A percentile compares a stretch with the other conserved stretches of the same genome.
These are phyloP conservation scores for Gaillardinia entomophila DNA, from an alignment of 805 yeast species.

Conservation along the genomic window DNA sequence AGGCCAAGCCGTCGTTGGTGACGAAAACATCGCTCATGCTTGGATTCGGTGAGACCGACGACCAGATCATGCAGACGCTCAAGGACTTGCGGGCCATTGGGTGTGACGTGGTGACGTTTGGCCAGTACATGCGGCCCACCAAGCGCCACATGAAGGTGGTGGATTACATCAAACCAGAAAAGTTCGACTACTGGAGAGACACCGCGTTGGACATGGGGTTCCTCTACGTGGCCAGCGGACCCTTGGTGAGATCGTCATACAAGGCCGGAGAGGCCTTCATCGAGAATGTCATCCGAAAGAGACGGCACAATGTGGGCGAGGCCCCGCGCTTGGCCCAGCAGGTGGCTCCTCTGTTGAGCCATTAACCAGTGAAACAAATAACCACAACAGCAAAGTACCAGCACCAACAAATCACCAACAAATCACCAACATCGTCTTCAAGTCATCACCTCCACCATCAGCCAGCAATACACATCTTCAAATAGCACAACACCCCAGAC, in stretches of 20 bases:
- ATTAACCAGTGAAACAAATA: background rate
- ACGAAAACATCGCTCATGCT: constrained; percentile 96
- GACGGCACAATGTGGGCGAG: constrained; percentile 49
- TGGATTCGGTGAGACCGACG: constrained; percentile 95
- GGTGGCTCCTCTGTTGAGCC: no score
- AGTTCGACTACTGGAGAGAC: constrained; percentile 89
- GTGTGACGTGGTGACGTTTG: constrained; percentile 96
- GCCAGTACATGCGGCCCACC: constrained; percentile 99
- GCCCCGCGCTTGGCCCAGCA: constrained; percentile 25
- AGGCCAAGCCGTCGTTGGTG: constrained; percentile 63
- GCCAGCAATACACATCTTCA: background rate
- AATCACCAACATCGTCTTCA: background rate
- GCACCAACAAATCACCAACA: constrained; percentile 3
- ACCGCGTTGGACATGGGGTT: constrained; percentile 86
- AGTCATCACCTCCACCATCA: background rate
- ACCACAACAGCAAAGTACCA: constrained; percentile 1
- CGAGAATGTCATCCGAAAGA: constrained; percentile 83
- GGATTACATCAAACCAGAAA: constrained; percentile 89
- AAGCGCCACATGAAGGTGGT: constrained; percentile 98
- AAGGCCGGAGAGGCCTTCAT: constrained; percentile 98
- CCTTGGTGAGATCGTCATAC: constrained; percentile 91
- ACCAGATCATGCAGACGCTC: constrained; percentile 72
- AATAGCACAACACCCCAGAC: constrained; percentile 22
- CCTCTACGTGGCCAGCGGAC: constrained; percentile 95
- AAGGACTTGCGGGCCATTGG: constrained; percentile 65